Evolutionary conservation across 148 eudicot genomes (phyloP).

Genomic region (Polygonum maritimum): DNA sequence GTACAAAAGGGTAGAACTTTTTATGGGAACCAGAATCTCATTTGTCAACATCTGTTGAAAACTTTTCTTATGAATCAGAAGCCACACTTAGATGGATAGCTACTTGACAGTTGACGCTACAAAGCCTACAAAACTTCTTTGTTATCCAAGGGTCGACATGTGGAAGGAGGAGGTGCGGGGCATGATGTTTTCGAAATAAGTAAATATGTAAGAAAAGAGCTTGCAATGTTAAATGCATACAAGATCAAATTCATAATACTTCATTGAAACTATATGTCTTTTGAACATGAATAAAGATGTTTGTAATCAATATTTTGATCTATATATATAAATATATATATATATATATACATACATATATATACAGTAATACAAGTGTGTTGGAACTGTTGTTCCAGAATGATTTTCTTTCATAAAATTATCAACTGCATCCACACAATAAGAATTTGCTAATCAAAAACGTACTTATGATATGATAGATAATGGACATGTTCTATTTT

Average conservation of each 20-base stretch:
- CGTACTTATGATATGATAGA: not conserved
- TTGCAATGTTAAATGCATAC: not conserved
- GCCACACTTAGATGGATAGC: not conserved
- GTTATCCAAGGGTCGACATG: not conserved
- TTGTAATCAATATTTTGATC: not conserved
- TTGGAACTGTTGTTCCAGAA: not conserved
- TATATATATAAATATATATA: not conserved
- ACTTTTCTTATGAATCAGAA: not conserved
- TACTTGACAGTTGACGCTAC: not conserved
- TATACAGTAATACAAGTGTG: not conserved
- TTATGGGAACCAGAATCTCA: not conserved
- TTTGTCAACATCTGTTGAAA: not conserved
- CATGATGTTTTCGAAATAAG: not conserved
- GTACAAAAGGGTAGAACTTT: not conserved
- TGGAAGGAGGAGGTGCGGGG: not conserved
- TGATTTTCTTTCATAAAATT: not conserved
- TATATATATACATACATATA: not conserved
- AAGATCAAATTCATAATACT: not conserved
- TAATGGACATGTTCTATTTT: not conserved
- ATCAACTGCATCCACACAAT: not conserved
- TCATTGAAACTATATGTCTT: not conserved
- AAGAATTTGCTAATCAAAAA: not conserved
- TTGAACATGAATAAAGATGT: not conserved
- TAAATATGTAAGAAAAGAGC: not conserved
- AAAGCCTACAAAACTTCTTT: not conserved